Conservation (phyloP, 176 grass and related monocot species). For the Saccharum spontaneum region DNA sequence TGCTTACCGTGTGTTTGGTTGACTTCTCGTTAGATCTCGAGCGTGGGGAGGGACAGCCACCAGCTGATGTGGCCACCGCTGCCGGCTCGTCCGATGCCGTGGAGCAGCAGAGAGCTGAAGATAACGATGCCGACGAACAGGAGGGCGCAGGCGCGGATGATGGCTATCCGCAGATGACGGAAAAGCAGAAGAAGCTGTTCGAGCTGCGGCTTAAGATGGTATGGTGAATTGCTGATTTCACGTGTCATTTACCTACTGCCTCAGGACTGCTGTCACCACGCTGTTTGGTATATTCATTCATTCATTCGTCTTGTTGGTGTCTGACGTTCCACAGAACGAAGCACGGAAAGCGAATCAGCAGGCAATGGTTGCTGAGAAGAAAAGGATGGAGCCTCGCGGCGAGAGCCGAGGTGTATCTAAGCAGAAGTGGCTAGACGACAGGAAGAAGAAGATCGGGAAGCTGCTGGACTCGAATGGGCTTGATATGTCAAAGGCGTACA, state of each 20-base stretch:
- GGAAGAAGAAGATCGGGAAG: slow-evolving; percentile 96
- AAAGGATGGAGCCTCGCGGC: slow-evolving; percentile 73
- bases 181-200: slow-evolving; percentile 82
- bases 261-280: not conserved
- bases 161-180: slow-evolving; percentile 72
- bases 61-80: not conserved
- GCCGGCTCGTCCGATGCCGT: slow-evolving; percentile 18
- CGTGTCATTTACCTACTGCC: not conserved
- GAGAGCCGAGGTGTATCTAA: slow-evolving; percentile 91
- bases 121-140: not conserved
- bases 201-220: slow-evolving; percentile 90
- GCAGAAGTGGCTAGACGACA: slow-evolving; percentile 91
- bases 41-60: slow-evolving; percentile 23
- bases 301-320: not conserved
- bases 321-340: slow-evolving; percentile 53
- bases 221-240: not conserved
- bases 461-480: slow-evolving; percentile 93
- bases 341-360: slow-evolving; percentile 91
- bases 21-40: slow-evolving; percentile 23
- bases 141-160: slow-evolving; percentile 34
- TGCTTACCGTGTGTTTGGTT: not conserved
- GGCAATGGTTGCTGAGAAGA: slow-evolving; percentile 91
- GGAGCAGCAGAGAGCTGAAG: slow-evolving; percentile 2
- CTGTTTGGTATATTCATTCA: not conserved
- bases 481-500: slow-evolving; percentile 88